These are phyloP conservation scores for Alternaria arborescens DNA, from an alignment of 2,329 filamentous ascomycete species.

Conservation along the genomic window DNA sequence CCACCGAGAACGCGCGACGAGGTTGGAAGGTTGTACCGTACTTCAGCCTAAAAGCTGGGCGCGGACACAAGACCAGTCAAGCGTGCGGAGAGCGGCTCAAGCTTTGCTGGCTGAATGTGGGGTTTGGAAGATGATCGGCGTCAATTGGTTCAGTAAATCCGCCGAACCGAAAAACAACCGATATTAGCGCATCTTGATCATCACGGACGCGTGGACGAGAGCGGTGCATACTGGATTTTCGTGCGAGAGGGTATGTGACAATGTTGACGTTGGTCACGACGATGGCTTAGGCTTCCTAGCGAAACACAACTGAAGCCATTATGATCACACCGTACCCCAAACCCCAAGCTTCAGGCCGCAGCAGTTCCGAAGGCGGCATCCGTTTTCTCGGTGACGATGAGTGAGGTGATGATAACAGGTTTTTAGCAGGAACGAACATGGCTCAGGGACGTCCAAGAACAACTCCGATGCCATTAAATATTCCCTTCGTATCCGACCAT, in stretches of 20 bases:
- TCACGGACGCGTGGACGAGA: background rate
- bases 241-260: background rate
- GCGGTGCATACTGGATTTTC: background rate
- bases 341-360: too few relatives aligned
- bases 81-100: constrained; percentile 12
- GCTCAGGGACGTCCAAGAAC: background rate
- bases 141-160: background rate
- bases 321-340: too few relatives aligned
- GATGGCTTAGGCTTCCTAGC: too few relatives aligned
- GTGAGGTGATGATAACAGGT: background rate
- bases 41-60: constrained; percentile 20
- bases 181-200: background rate
- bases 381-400: too few relatives aligned
- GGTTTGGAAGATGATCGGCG: constrained; percentile 6
- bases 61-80: background rate
- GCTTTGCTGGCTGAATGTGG: constrained; percentile 7
- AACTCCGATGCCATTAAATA: background rate
- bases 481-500: background rate
- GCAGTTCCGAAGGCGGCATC: too few relatives aligned
- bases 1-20: background rate
- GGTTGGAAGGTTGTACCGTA: constrained; percentile 9
- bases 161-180: background rate
- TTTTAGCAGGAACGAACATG: background rate
- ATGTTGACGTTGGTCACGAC: background rate
- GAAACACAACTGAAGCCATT: too few relatives aligned